These are phyloP conservation scores for Calonectria pauciramosa DNA, from an alignment of 2,329 filamentous ascomycete species.

Conservation along the genomic window DNA sequence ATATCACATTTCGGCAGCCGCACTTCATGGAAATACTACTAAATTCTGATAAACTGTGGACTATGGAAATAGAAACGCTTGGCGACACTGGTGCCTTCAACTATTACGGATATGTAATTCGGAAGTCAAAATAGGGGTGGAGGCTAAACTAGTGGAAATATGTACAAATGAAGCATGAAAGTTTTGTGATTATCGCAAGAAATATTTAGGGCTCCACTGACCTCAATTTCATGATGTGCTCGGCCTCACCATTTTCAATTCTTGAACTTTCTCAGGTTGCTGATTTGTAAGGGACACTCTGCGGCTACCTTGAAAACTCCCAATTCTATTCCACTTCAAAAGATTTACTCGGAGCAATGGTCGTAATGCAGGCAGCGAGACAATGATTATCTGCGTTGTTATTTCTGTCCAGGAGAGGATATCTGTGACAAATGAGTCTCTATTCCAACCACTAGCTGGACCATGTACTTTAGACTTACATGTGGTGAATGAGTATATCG, in stretches of 20 bases:
- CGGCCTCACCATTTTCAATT: not conserved
- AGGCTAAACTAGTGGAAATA: too few species aligned
- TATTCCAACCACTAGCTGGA: too few species aligned
- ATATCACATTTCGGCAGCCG: conserved; percentile 67
- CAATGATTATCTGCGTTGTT: conserved; percentile 3
- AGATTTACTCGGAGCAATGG: not conserved
- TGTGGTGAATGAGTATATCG: not conserved
- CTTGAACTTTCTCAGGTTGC: not conserved
- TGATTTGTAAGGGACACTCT: not conserved
- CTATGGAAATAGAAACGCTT: conserved; percentile 58
- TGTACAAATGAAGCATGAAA: not conserved
- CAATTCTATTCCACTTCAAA: not conserved
- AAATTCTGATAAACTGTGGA: conserved; percentile 58
- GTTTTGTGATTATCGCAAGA: not conserved
- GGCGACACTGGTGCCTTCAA: conserved; percentile 58
- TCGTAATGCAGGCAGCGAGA: not conserved
- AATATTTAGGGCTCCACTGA: not conserved
- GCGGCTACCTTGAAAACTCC: not conserved
- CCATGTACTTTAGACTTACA: not conserved
- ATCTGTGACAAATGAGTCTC: not conserved
- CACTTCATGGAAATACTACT: conserved; percentile 67
- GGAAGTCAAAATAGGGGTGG: not conserved
- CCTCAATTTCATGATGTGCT: not conserved
- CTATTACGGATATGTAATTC: conserved; percentile 58
- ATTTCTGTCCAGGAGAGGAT: conserved; percentile 4